Evolutionary conservation across 2,329 filamentous ascomycete species (phyloP), one percentile per base, ranked within the genome.

Genomic region (Xylaria sp.): DNA sequence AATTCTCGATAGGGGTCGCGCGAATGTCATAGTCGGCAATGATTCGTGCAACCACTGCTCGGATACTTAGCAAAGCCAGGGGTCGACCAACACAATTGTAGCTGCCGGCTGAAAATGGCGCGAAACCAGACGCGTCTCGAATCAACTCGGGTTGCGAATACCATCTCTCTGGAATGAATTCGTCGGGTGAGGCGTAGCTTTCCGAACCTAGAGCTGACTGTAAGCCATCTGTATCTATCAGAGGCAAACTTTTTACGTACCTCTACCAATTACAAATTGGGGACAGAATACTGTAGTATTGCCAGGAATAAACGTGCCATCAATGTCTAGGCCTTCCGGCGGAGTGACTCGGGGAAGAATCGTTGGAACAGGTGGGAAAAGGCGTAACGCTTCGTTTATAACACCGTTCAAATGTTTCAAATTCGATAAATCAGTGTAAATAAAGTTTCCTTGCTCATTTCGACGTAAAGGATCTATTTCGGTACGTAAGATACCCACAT

Each of bases 301-400:
- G 0, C 72, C 73, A 9, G 76, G 75, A 56, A 78, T 75, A 54
- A 75, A 75, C 8, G 61, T 72, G 37, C 69, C 75, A 28, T 63
- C 70, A n/a, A 77, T 68, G 2, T 65, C 70, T 1, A 76, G 59
- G 9, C 75, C 75, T 37, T 75, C 69, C 2, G 72, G 70, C 3
- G 74, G 74, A 5, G 73, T 73, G 23, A 74, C 57, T 25, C 70
- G 62, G 7, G 60, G 55, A 37, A 65, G 65, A 48, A 32, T 41
- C 20, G 64, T 66, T 1, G 74, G 76, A 1, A 77, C 73, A n/a
- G 76, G 71, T 3, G 78, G 79, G 66, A 77, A 72, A 2, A 81
- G 66, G 0, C 80, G 72, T 18, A 81, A 54, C 0, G 77, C 65
- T 63, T 81, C 80, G 55, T 80, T 76, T 50, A 81, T 79, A 5